Evolutionary conservation across 306 rosid species (phyloP).

Genomic region (Fragaria iinumae): DNA sequence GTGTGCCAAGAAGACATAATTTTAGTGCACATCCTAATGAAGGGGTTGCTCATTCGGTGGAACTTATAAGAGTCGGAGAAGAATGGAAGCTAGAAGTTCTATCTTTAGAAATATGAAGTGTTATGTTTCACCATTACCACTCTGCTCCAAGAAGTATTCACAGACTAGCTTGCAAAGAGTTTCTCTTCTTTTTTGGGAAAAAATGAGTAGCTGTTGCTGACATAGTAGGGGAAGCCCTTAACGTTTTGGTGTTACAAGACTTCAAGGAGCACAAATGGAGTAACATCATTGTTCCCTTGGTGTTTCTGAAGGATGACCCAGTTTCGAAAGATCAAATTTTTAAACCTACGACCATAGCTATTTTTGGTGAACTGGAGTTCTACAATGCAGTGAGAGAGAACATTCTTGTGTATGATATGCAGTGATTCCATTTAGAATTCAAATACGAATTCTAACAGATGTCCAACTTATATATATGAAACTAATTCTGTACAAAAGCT

Average conservation of each 20-base stretch:
- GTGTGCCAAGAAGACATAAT: too few relatives aligned
- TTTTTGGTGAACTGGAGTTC: neutral
- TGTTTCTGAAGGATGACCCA: neutral
- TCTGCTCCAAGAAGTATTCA: neutral
- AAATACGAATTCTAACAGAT: too few relatives aligned
- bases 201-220: neutral
- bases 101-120: neutral
- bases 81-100: neutral
- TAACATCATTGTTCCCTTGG: neutral
- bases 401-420: neutral
- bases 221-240: neutral
- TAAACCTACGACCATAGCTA: too few relatives aligned
- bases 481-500: too few relatives aligned
- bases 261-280: conserved; percentile 4
- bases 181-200: neutral
- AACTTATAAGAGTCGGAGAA: too few relatives aligned
- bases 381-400: neutral
- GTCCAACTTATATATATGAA: too few relatives aligned
- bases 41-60: too few relatives aligned
- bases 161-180: neutral
- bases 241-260: neutral
- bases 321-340: neutral
- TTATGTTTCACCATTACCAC: neutral
- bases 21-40: too few relatives aligned
- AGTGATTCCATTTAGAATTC: too few relatives aligned